Conservation (phyloP, 116 monocot species). For the Cymodocea nodosa region DNA sequence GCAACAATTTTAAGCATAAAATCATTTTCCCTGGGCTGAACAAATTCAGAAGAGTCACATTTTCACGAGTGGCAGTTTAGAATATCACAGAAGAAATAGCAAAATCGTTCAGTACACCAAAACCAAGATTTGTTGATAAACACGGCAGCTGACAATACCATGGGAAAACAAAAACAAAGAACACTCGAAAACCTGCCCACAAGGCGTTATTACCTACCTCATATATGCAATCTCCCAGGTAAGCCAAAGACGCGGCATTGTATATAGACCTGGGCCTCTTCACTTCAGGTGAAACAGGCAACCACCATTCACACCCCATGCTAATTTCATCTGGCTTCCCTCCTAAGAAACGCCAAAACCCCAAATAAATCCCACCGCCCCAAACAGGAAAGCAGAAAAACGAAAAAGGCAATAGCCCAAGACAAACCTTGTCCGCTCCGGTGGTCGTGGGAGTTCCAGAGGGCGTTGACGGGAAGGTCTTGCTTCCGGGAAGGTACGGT, state of each 20-base stretch:
- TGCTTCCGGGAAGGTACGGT: background rate
- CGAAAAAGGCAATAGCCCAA: background rate
- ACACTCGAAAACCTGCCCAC: background rate
- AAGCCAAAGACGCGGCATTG: conserved; percentile 81
- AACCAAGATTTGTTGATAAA: background rate
- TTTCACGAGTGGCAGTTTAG: too few relatives aligned
- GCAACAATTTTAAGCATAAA: too few relatives aligned
- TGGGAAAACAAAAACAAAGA: background rate
- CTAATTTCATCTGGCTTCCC: conserved; percentile 34
- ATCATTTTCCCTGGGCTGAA: too few relatives aligned
- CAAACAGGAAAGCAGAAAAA: background rate
- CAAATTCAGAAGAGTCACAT: too few relatives aligned
- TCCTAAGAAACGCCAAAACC: conserved; percentile 8
- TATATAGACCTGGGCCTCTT: conserved; percentile 86
- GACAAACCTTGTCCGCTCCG: conserved; percentile 7
- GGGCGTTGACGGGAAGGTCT: conserved; percentile 10
- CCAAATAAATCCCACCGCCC: background rate
- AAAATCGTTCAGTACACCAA: too few relatives aligned
- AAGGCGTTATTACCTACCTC: conserved; percentile 64
- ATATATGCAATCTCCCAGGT: conserved; percentile 95
- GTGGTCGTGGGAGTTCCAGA: conserved; percentile 13
- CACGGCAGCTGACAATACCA: background rate
- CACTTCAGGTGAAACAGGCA: conserved; percentile 80
- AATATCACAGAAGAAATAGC: too few relatives aligned
- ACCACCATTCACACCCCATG: conserved; percentile 77